Conservation (phyloP, 2,329 filamentous ascomycete species). For the Aspergillus novofumigatus region DNA sequence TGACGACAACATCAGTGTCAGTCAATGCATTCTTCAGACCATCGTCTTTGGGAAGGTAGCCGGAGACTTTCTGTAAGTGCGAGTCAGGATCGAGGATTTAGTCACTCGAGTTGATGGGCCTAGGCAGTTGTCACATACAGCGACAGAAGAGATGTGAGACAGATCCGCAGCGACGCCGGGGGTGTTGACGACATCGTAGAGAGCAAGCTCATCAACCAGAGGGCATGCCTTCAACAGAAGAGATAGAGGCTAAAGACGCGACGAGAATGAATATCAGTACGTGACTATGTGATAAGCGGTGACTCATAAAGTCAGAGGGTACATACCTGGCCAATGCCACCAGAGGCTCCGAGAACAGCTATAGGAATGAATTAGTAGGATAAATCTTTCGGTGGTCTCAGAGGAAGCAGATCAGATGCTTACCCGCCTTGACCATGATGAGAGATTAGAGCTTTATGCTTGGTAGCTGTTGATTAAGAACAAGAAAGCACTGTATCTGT, state of each 20-base stretch:
- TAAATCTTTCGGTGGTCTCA: not conserved
- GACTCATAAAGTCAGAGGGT: constrained; percentile 3
- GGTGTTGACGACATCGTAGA: constrained; percentile 99
- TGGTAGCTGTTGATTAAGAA: not conserved
- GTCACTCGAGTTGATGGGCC: constrained; percentile 1
- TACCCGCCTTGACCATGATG: constrained; percentile 49
- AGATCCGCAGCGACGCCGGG: constrained; percentile 94
- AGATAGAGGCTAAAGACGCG: constrained; percentile 70
- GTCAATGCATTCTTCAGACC: constrained; percentile 85
- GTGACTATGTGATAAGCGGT: not conserved
- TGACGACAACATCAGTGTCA: constrained; percentile 92
- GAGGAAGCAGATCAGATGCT: constrained; percentile 6
- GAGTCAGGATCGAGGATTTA: constrained; percentile 24
- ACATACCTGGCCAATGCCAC: constrained; percentile 94
- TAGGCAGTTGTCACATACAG: constrained; percentile 53
- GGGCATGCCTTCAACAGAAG: constrained; percentile 90
- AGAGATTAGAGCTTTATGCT: constrained; percentile 7
- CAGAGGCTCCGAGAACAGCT: constrained; percentile 90
- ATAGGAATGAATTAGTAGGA: constrained; percentile 16
- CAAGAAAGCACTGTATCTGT: not conserved
- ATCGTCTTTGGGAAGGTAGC: constrained; percentile 80
- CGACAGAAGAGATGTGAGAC: constrained; percentile 91
- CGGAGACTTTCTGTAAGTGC: constrained; percentile 66
- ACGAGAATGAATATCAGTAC: constrained; percentile 1
- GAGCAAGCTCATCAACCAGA: constrained; percentile 83